Evolutionary conservation across 2,329 filamentous ascomycete species (phyloP), one percentile per base, ranked within the genome.

Genomic region (Xylariaceae sp.): DNA sequence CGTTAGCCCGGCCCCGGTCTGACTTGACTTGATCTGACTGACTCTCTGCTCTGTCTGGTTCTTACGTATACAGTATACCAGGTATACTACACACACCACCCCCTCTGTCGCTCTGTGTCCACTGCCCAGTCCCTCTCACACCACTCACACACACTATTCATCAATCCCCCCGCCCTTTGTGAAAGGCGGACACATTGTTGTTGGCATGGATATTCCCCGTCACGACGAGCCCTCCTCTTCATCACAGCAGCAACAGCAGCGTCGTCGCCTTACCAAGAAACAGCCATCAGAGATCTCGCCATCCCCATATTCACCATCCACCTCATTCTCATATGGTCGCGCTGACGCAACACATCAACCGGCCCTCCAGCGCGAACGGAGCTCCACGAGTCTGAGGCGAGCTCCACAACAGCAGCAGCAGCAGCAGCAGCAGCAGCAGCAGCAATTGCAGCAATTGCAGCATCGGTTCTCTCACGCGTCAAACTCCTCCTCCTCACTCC

Each of bases 191-290:
- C 16, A 32, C n/a, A n/a, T 37, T 47, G 22, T 42, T 27, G 23
- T 38, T 25, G n/a, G n/a, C n/a, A 16, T 32, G 27, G 27, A 32
- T 16, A 32, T 12, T 12, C 27, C 12, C 27, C 27, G 16, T 16
- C 27, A 32, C 27, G 27, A 16, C 20, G n/a, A 36, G 34, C n/a
- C 38, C 25, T 29, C 38, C 19, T 35, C 49, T 29, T 12, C 32
- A 38, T 32, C 27, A 19, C 22, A 16, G 12, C 17, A 40, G 11
- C 35, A 59, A 58, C 74, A 72, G 49, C 72, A 77, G 54, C 79
- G 81, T 67, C 78, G 79, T 67, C 74, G 69, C 63, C 76, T 85
- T 55, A 77, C 77, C 62, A 84, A 85, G 71, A 81, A 80, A 64
- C 77, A 67, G 71, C 55, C 67, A 72, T 52, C 70, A 74, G 61